Base-by-base conservation (phyloP, 257 asterid genomes). In the Rhazya stricta region DNA sequence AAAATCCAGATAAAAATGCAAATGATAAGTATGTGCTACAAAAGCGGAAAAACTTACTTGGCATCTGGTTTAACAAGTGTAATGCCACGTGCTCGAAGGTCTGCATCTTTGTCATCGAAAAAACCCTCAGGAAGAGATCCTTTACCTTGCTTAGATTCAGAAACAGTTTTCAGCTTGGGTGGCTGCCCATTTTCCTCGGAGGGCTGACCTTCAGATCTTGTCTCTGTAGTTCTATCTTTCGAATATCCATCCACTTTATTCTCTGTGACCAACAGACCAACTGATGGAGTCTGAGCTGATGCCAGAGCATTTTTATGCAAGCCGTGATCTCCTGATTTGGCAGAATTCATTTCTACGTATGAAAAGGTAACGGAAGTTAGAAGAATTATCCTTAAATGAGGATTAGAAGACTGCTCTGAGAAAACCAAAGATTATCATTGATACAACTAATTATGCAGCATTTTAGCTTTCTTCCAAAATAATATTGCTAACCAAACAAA, bases 41-140 rank as follows among this genome's bases (percentile, higher is more conserved):
- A 42, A 74, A 12, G 66, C 29, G 69, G 57, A 51, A 71, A 67
- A 73, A 77, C 97, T 90, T 81, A 91, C 98, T 90, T 94, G 76
- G 83, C 89, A 86, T 94, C 97, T 37, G 88, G 97, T 87, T 94
- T 92, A 81, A 94, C 92, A 7, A 88, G 95, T 41, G 91, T 86
- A 51, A 94, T 90, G 63, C 97, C 98, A 54, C 97, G 91, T 34
- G 97, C 98, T 79, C 91, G 97, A 79, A 92, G 83, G 83, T 92
- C 97, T 74, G 98, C 88, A 88, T 91, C 96, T 80, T 90, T 92
- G 87, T 94, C 87, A 80, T 94, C 97, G 72, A 90, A 94, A 80
- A 94, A 94, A 6, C 98, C 97, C 80, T 81, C 85, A 73, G 98
- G 98, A 74, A 94, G 91, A 73, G 88, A 81, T 79, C 96, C 96